Base-by-base conservation (phyloP, 1,284 basidiomycete genomes). In the Cystobasidiaceae sp. region DNA sequence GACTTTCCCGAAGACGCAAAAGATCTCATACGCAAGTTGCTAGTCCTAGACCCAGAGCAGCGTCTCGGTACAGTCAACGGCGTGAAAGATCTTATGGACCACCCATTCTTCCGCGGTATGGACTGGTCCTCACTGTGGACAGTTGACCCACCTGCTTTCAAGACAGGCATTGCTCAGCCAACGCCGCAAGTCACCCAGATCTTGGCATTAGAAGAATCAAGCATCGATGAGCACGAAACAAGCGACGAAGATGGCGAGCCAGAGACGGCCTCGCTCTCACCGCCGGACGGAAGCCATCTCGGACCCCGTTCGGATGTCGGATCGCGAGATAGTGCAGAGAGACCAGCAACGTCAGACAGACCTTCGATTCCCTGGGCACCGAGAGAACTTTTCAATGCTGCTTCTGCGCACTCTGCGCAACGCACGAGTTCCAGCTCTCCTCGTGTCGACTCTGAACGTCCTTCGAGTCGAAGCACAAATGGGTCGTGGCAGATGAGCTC, bases 91-190 rank as follows among this genome's bases (percentile, higher is more conserved):
- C 83, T 94, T 68, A 86, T 86, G 50, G 72, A 77, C 0, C 91
- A 94, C 73, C 80, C 85, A 0, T 94, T 93, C 78, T 90, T 94
- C 71, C 76, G 79, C 5, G 69, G 78, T 3, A 82, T 90, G 57
- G 80, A 84, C 66, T 96, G 89, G 85, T 76, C 79, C 4, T 83
- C 80, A 0, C 79, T 96, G 3, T 96, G 92, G 91, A 84, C 82
- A 0, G 66, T 72, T 17, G 71, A 75, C 4, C 77, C 78, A 6
- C 79, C 79, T 1, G 45, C 67, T 4, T 76, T 80, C 45, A 67
- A 71, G 15, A 79, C 80, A 0, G 81, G 81, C 1, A 43, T 75
- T 7, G 52, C 64, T 8, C 60, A 63, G 21, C 72, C 73, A 0
- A 28, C 33, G 6, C 23, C 56, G 21, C 27, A 30, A 8, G 51